phyloP scores from a whole-genome alignment of 2,329 filamentous ascomycete species.

The Zopfia rhizophila region DNA sequence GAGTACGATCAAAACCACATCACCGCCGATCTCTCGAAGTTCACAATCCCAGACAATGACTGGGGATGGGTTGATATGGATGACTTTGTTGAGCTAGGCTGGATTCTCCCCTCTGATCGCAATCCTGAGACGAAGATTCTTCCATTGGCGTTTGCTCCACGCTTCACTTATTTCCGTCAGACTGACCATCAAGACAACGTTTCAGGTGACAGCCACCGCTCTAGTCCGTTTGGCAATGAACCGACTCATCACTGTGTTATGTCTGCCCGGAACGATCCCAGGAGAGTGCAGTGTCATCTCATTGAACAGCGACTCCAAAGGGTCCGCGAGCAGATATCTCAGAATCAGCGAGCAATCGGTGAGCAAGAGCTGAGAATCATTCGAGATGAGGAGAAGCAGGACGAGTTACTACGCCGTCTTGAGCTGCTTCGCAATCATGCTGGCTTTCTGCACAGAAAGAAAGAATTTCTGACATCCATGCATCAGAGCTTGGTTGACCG shows the following conservation, averaged over 20 bases:
- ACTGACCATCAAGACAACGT: constrained; percentile 89
- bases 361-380: constrained; percentile 76
- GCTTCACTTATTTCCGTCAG: constrained; percentile 96
- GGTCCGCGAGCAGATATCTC: constrained; percentile 79
- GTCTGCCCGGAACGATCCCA: constrained; percentile 78
- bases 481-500: constrained; percentile 67
- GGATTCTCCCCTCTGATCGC: constrained; percentile 88
- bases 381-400: constrained; percentile 63
- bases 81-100: constrained; percentile 97
- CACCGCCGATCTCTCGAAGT: constrained; percentile 77
- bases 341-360: constrained; percentile 76
- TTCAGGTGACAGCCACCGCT: constrained; percentile 81
- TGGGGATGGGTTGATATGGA: constrained; percentile 99
- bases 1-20: constrained; percentile 63
- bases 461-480: constrained; percentile 68
- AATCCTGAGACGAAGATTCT: constrained; percentile 95
- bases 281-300: constrained; percentile 85
- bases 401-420: constrained; percentile 66
- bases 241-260: constrained; percentile 96
- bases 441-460: constrained; percentile 66
- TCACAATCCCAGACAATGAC: constrained; percentile 95
- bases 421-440: constrained; percentile 66
- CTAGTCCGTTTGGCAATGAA: constrained; percentile 91
- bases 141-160: constrained; percentile 90
- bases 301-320: constrained; percentile 83